These are phyloP conservation scores for Linnemannia zychae DNA, from an alignment of 192 early-diverging fungal genomes.

Conservation along the genomic window DNA sequence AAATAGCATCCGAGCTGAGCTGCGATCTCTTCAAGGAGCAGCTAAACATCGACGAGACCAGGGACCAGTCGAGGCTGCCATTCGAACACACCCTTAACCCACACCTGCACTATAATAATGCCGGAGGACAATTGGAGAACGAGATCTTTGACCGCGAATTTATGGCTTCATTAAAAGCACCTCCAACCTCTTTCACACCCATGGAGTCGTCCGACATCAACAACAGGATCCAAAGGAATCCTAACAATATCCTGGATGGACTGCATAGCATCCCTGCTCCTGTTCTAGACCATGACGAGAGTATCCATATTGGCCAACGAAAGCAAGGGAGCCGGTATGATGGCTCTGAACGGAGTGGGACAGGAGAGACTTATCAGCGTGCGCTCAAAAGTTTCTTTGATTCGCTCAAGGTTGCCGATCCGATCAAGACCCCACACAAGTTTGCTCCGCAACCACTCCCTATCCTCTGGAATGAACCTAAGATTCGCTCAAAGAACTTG, in stretches of 20 bases:
- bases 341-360: not conserved
- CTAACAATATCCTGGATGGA: conserved; percentile 24
- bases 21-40: conserved; percentile 56
- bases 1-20: conserved; percentile 49
- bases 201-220: conserved; percentile 24
- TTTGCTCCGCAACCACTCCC: conserved; percentile 55
- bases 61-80: conserved; percentile 27
- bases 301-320: not conserved
- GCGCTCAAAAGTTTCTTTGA: conserved; percentile 45
- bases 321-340: not conserved
- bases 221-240: not conserved
- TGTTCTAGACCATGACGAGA: not conserved
- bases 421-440: conserved; percentile 52
- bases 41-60: conserved; percentile 31
- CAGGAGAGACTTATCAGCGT: conserved; percentile 26
- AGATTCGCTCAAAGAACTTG: conserved; percentile 34
- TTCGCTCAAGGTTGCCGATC: conserved; percentile 53
- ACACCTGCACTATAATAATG: not conserved
- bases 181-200: conserved; percentile 24
- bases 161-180: conserved; percentile 29
- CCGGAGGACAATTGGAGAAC: conserved; percentile 14
- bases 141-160: conserved; percentile 51
- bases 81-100: conserved; percentile 14
- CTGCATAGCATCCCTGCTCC: conserved; percentile 27
- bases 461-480: conserved; percentile 52